phyloP scores from a whole-genome alignment of 2,329 filamentous ascomycete species.

The Rugonectria rugulosa region DNA sequence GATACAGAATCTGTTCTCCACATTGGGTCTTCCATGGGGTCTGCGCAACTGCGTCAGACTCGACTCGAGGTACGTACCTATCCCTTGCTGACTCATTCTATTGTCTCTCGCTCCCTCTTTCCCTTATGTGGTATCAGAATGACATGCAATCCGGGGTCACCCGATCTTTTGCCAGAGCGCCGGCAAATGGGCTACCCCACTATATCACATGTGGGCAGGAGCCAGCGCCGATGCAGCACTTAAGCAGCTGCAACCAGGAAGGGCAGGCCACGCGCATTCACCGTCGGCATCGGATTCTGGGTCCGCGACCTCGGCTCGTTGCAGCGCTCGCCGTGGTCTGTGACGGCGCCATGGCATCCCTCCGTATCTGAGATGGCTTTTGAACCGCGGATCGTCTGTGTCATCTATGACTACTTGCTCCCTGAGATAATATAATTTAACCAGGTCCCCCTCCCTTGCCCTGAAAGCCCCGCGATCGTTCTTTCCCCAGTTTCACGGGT shows the following conservation, averaged over 20 bases:
- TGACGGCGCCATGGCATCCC: slow-evolving; percentile 12
- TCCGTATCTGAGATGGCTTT: slow-evolving; percentile 16
- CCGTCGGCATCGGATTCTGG: slow-evolving; percentile 20
- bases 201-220: slow-evolving; percentile 19
- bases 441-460: slow-evolving; percentile 1
- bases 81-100: not conserved
- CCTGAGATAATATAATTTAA: slow-evolving; percentile 3
- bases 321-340: slow-evolving; percentile 11
- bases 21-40: no score
- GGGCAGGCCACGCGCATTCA: slow-evolving; percentile 15
- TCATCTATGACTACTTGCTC: not conserved
- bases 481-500: slow-evolving; percentile 4
- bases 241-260: slow-evolving; percentile 14
- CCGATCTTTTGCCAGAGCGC: slow-evolving; percentile 5
- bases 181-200: slow-evolving; percentile 19
- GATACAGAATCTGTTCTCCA: slow-evolving; percentile 15
- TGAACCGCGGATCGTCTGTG: slow-evolving; percentile 8
- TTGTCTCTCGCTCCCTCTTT: slow-evolving; percentile 6
- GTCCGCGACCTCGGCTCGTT: slow-evolving; percentile 27
- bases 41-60: no score
- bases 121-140: slow-evolving; percentile 9
- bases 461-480: slow-evolving; percentile 11
- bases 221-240: slow-evolving; percentile 1
- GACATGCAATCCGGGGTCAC: slow-evolving; percentile 14
- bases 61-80: slow-evolving; percentile 6